These are phyloP conservation scores for Pseudonitzschia multistriata DNA, from an alignment of 108 stramenopile genomes.

Conservation along the genomic window DNA sequence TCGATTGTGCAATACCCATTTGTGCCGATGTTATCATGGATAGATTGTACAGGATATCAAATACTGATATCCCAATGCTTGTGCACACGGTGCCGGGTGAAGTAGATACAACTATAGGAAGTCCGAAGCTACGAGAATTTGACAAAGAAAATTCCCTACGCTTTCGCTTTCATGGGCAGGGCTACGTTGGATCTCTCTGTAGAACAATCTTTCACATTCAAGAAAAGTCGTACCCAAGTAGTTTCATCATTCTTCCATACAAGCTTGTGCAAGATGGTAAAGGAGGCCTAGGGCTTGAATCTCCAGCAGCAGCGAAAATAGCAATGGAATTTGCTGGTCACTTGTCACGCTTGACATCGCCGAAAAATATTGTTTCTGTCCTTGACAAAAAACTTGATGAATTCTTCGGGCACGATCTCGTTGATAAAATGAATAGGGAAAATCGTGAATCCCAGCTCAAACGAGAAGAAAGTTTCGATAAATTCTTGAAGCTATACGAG, in stretches of 20 bases:
- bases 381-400: conserved; percentile 38
- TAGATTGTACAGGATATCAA: conserved; percentile 22
- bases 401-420: conserved; percentile 20
- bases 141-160: conserved; percentile 18
- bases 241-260: conserved; percentile 58
- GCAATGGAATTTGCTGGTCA: conserved; percentile 52
- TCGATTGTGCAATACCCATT: conserved; percentile 27
- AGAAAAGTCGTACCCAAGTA: conserved; percentile 38
- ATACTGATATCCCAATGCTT: conserved; percentile 18
- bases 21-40: conserved; percentile 28
- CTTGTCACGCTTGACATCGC: conserved; percentile 42
- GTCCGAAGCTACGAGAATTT: conserved; percentile 17
- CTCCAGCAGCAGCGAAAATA: conserved; percentile 30
- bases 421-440: conserved; percentile 16
- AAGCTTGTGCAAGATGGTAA: conserved; percentile 34
- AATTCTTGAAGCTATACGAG: conserved; percentile 36
- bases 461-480: conserved; percentile 11
- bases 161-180: conserved; percentile 23
- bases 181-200: conserved; percentile 35
- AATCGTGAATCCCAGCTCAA: conserved; percentile 19
- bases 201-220: conserved; percentile 44
- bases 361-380: conserved; percentile 31
- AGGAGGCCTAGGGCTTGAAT: conserved; percentile 40
- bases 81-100: conserved; percentile 5
- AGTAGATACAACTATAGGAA: background rate